phyloP scores from a whole-genome alignment of 108 stramenopile genomes.

The Epithemia pelagica region DNA sequence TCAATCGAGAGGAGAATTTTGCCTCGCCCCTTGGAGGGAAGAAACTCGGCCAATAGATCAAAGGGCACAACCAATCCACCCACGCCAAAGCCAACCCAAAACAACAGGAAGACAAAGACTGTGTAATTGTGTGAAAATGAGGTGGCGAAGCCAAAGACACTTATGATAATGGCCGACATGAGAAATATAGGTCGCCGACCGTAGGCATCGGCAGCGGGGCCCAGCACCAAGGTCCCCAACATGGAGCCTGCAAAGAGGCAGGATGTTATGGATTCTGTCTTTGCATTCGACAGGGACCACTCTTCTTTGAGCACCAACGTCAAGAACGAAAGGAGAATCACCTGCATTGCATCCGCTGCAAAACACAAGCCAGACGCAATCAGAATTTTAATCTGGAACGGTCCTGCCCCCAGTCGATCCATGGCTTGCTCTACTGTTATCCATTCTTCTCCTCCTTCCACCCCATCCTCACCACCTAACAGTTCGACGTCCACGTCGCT shows the following conservation, averaged over 20 bases:
- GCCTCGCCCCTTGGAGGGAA: constrained; percentile 44
- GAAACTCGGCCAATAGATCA: constrained; percentile 74
- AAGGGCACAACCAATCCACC: constrained; percentile 61
- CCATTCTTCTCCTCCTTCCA: not conserved
- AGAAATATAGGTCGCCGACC: constrained; percentile 76
- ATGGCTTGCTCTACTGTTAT: constrained; percentile 66
- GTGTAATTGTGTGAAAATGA: constrained; percentile 42
- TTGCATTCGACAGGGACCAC: constrained; percentile 49
- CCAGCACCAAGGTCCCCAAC: constrained; percentile 63
- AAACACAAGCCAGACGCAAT: constrained; percentile 76
- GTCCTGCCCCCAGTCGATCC: constrained; percentile 59
- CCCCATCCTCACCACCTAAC: not conserved
- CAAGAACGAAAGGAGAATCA: constrained; percentile 65
- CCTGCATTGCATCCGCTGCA: constrained; percentile 79
- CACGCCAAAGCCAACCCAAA: constrained; percentile 71
- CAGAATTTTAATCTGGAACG: constrained; percentile 55
- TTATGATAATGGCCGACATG: constrained; percentile 46
- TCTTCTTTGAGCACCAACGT: constrained; percentile 54
- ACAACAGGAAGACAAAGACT: constrained; percentile 35
- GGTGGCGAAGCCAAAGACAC: constrained; percentile 50
- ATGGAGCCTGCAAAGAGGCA: constrained; percentile 71
- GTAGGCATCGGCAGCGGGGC: constrained; percentile 65
- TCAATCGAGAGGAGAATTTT: constrained; percentile 59
- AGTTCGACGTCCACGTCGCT: no score
- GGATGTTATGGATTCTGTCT: constrained; percentile 56